phyloP scores from a whole-genome alignment of 768 basidiomycete genomes.

The Podaxis sp. region DNA sequence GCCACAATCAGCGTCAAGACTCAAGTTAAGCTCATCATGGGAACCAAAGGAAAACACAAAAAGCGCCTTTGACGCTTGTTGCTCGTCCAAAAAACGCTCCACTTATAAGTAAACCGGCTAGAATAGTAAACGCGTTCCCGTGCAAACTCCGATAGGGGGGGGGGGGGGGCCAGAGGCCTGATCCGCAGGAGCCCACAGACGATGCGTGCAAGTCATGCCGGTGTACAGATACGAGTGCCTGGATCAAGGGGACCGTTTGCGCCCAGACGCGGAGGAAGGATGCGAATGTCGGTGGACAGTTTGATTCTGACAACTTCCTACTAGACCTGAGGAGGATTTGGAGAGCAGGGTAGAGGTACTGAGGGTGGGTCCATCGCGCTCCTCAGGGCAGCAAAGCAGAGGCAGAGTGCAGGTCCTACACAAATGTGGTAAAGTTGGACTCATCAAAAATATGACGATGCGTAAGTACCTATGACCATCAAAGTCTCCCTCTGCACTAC shows the following conservation, averaged over 20 bases:
- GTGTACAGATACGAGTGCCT: constrained; percentile 55
- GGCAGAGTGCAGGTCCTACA: constrained; percentile 74
- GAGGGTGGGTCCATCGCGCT: constrained; percentile 76
- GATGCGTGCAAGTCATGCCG: constrained; percentile 83
- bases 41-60: too few species aligned
- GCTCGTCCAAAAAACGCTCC: too few species aligned
- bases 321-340: too few species aligned
- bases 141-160: too few species aligned
- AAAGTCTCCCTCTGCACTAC: constrained; percentile 79
- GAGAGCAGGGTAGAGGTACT: constrained; percentile 69
- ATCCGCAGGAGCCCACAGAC: constrained; percentile 75
- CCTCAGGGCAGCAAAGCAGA: constrained; percentile 83
- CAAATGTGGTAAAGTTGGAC: not conserved
- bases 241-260: constrained; percentile 61
- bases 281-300: too few species aligned
- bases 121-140: not conserved
- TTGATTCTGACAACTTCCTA: too few species aligned
- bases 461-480: constrained; percentile 71
- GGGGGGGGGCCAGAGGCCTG: too few species aligned
- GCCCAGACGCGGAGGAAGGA: constrained; percentile 78
- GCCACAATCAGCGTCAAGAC: too few species aligned
- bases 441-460: not conserved
- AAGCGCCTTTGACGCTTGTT: too few species aligned
- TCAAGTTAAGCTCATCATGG: too few species aligned
- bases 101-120: too few species aligned